Evolutionary conservation across 2,329 filamentous ascomycete genomes (phyloP).

Genomic region (Aspergillus tamarii): DNA sequence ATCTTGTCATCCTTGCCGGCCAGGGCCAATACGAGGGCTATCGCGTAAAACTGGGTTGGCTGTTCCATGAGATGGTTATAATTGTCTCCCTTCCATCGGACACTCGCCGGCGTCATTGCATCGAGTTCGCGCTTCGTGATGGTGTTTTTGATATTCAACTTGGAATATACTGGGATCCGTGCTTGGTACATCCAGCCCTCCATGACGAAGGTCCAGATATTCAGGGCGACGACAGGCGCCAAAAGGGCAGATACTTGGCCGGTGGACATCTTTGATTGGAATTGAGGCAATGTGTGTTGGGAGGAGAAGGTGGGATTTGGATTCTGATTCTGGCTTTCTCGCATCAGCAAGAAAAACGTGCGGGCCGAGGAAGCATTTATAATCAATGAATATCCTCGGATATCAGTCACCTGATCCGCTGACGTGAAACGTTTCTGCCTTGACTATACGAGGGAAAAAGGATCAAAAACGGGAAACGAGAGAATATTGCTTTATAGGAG

Average conservation of each 20-base stretch:
- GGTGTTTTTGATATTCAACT: constrained; percentile 20
- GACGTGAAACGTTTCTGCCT: not conserved
- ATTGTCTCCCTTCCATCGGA: constrained; percentile 47
- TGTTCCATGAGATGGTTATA: constrained; percentile 51
- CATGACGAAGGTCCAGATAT: constrained; percentile 46
- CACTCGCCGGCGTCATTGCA: constrained; percentile 27
- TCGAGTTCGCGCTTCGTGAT: constrained; percentile 31
- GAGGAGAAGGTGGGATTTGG: not conserved
- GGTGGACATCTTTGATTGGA: not conserved
- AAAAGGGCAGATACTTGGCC: constrained; percentile 26
- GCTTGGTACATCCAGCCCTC: constrained; percentile 48
- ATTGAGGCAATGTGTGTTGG: not conserved
- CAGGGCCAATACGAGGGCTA: constrained; percentile 37
- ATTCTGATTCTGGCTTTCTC: not conserved
- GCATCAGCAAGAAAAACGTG: not conserved
- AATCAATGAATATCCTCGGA: not conserved
- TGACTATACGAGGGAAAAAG: too few relatives aligned
- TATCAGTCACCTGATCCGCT: not conserved
- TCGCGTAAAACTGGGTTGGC: constrained; percentile 50
- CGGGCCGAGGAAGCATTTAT: not conserved
- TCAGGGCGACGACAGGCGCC: constrained; percentile 37
- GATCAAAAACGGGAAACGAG: too few relatives aligned
- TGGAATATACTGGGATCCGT: constrained; percentile 40
- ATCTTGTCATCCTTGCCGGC: constrained; percentile 18
- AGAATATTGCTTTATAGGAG: too few relatives aligned